Evolutionary conservation across 805 yeast species (phyloP).

Genomic region (Pichia nakasei): DNA sequence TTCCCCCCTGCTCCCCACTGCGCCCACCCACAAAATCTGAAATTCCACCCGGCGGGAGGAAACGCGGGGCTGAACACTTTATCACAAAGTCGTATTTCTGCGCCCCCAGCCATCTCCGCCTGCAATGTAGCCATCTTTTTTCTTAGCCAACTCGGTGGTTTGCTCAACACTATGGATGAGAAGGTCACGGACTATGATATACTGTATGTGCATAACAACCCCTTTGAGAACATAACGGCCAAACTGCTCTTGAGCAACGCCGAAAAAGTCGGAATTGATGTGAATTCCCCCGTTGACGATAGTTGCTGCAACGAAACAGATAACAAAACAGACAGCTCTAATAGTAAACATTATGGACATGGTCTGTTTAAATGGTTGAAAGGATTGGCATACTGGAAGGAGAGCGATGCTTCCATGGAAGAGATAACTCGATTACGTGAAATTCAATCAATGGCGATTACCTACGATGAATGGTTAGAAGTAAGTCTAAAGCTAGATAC

Average conservation of each 20-base stretch:
- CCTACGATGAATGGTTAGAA: conserved; percentile 54
- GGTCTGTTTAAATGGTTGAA: too few relatives aligned
- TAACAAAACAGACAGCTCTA: too few relatives aligned
- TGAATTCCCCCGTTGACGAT: neutral
- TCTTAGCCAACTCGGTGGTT: too few relatives aligned
- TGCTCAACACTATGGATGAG: conserved; percentile 2
- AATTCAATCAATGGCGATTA: conserved; percentile 38
- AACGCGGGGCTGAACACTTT: too few relatives aligned
- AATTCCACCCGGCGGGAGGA: too few relatives aligned
- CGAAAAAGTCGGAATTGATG: neutral
- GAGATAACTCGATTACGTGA: neutral
- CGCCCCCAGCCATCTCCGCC: too few relatives aligned
- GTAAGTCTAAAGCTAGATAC: conserved; percentile 57
- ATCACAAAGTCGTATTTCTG: too few relatives aligned
- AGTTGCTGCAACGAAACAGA: neutral
- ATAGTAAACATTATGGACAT: too few relatives aligned
- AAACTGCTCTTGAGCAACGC: conserved; percentile 7
- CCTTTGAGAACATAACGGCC: conserved; percentile 22
- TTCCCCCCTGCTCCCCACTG: too few relatives aligned
- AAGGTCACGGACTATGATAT: conserved; percentile 17
- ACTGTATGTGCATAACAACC: conserved; percentile 15
- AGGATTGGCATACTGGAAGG: neutral
- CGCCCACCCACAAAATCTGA: too few relatives aligned
- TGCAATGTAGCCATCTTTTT: too few relatives aligned
- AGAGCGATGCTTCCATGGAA: neutral